Base-by-base conservation (phyloP, 345 rosid genomes). In the Euphorbia tirucalli region DNA sequence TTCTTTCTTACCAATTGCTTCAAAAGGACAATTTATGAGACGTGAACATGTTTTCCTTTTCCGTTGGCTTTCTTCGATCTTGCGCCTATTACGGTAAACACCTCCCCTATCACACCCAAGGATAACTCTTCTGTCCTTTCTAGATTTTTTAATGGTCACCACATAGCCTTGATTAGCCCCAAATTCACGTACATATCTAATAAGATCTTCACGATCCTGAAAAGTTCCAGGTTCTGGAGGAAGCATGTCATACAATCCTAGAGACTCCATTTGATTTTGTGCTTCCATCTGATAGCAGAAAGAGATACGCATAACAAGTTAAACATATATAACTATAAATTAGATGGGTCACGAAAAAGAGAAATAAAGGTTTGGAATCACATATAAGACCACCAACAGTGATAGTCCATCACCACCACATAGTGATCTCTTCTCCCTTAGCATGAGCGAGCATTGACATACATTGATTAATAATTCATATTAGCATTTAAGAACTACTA, bases 61-160 rank as follows among this genome's bases (percentile, higher is more conserved):
- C 48, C 84, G 81, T 60, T 83, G 82, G 61, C 69, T 80, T 76
- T 83, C 86, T 58, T 83, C 86, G 71, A 80, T 75, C 80, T 78
- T 81, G 9, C 86, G 79, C 84, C 86, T 80, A 65, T 83, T 83
- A 49, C 86, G 77, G 69, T 81, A 81, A 32, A 78, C 78, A 44
- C 86, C 86, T 39, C 86, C 86, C 78, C 86, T 78, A 30, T 83
- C 84, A 74, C 86, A 83, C 13, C 86, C 86, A 76, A 81, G 86
- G 54, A 83, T 80, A 50, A 83, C 86, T 71, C 86, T 83, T 73
- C 74, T 75, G 25, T 81, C 86, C 77, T 61, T 83, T 68, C 84
- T 80, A 11, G 86, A 83, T 76, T 83, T 83, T 66, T 83, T 83
- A 69, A 83, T 83, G 22, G 86, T 83, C 35, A 80, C 86, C 22